These are phyloP conservation scores for Tuber microsphaerosporum DNA, from an alignment of 495 filamentous ascomycete genomes.

Conservation along the genomic window DNA sequence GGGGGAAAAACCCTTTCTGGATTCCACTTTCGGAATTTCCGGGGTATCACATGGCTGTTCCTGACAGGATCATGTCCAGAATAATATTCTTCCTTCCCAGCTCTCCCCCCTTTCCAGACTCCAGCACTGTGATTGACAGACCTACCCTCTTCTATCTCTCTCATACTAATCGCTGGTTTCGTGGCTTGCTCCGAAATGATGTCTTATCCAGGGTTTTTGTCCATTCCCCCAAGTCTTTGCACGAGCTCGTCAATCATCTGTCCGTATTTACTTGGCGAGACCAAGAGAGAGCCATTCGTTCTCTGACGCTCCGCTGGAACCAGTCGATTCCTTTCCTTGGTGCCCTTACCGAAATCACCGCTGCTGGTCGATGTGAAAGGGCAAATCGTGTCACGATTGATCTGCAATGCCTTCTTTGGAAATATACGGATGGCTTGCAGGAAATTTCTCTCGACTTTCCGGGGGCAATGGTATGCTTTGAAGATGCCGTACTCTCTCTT, in stretches of 20 bases:
- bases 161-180: slow-evolving; percentile 14
- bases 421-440: slow-evolving; percentile 12
- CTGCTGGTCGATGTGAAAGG: neutral
- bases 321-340: neutral
- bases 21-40: neutral
- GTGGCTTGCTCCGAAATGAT: slow-evolving; percentile 16
- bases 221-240: slow-evolving; percentile 16
- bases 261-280: slow-evolving; percentile 9
- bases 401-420: slow-evolving; percentile 9
- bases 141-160: slow-evolving; percentile 15
- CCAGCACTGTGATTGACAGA: neutral
- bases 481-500: slow-evolving; percentile 17
- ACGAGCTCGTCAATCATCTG: slow-evolving; percentile 14
- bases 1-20: neutral
- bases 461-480: slow-evolving; percentile 16
- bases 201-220: slow-evolving; percentile 17
- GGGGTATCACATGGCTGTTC: neutral
- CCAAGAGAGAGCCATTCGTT: slow-evolving; percentile 20
- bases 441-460: slow-evolving; percentile 23
- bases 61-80: slow-evolving; percentile 11
- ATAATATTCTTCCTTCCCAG: slow-evolving; percentile 15
- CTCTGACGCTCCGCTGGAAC: slow-evolving; percentile 12
- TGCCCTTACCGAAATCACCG: neutral
- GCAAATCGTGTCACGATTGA: slow-evolving; percentile 8
- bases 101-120: slow-evolving; percentile 5